phyloP scores from a whole-genome alignment of 129 eudicot genomes.

The Kitagawia praeruptora region DNA sequence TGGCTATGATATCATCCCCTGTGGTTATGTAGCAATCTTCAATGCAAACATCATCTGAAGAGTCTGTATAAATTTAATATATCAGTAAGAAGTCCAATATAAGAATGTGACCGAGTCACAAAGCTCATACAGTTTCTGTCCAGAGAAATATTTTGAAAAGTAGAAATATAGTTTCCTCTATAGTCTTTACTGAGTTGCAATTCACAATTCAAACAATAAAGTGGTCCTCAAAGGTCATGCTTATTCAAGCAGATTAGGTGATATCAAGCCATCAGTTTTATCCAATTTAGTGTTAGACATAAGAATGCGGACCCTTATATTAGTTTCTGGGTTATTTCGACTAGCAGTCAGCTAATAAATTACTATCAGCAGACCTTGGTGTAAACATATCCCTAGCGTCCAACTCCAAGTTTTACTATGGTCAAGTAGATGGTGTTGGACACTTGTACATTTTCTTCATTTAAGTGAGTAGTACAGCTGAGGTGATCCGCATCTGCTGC shows the following conservation, averaged over 20 bases:
- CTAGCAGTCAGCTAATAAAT: not conserved
- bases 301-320: not conserved
- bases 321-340: not conserved
- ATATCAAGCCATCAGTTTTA: not conserved
- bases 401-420: not conserved
- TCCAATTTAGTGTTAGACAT: not conserved
- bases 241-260: not conserved
- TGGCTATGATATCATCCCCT: slow-evolving; percentile 27
- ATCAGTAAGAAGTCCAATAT: not conserved
- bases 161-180: not conserved
- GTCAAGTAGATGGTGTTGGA: not conserved
- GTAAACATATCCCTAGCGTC: not conserved
- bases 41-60: slow-evolving; percentile 25
- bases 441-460: not conserved
- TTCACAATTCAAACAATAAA: not conserved
- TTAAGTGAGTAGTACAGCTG: not conserved
- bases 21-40: slow-evolving; percentile 27
- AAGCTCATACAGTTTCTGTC: not conserved
- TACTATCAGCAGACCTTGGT: not conserved
- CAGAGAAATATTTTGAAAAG: not conserved
- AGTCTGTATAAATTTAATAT: slow-evolving; percentile 13
- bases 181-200: not conserved
- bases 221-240: not conserved
- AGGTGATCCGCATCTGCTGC: not conserved
- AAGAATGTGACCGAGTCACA: not conserved